Evolutionary conservation across 2,329 filamentous ascomycete species (phyloP).

Genomic region (Cordyceps fumosorosea): DNA sequence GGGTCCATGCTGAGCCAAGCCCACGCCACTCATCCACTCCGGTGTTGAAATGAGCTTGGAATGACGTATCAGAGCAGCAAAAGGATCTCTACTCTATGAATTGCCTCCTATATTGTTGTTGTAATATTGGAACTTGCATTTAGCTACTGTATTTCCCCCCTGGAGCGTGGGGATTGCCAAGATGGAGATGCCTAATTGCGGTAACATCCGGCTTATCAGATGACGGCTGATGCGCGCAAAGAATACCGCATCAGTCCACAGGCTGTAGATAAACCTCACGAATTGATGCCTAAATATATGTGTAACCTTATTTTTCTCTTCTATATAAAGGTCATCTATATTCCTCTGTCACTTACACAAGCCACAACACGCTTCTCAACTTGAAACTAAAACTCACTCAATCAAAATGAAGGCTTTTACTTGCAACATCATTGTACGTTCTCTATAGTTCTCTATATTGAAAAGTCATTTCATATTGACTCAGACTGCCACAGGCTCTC

Average conservation of each 20-base stretch:
- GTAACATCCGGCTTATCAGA: conserved; percentile 3
- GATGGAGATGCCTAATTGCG: background rate
- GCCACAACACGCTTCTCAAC: background rate
- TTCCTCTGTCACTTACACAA: background rate
- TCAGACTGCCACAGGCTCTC: background rate
- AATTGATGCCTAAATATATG: too few relatives aligned
- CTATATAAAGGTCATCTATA: background rate
- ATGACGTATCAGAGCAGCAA: background rate
- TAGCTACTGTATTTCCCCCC: conserved; percentile 30
- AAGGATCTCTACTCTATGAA: background rate
- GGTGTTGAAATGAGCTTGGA: background rate
- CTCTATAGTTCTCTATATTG: background rate
- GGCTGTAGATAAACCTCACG: background rate
- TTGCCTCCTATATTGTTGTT: background rate
- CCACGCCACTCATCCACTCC: background rate
- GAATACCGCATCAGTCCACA: too few relatives aligned
- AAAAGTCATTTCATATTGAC: background rate
- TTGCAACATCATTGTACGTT: background rate
- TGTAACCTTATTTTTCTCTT: background rate
- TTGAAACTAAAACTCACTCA: background rate
- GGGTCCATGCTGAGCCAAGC: background rate
- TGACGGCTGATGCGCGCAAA: background rate
- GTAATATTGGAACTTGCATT: background rate
- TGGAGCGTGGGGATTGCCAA: conserved; percentile 37
- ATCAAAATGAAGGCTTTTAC: background rate